Base-by-base conservation (phyloP, 1,284 basidiomycete species). In the Meira nashicola region DNA sequence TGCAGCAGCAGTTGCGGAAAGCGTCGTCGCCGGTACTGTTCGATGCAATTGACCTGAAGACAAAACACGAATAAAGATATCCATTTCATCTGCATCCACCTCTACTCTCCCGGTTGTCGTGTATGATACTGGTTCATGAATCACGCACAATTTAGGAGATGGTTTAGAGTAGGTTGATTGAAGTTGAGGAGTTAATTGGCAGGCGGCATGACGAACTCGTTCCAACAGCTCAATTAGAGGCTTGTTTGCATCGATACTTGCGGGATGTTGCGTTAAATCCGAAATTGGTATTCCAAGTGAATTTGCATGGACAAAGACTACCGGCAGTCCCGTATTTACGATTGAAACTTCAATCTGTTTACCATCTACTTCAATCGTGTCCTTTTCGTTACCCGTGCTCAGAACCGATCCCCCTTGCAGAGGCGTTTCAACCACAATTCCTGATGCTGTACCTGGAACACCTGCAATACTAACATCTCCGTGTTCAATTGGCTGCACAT, bases 111-210 rank as follows among this genome's bases (percentile, higher is more conserved):
- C 66, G 11, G 73, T 74, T 1, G 65, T 70, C 1, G 56, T 59
- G 54, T 77, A 78, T 0, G 62, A 55, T 2, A 52, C 7, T 8
- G 62, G 62, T 0, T 70, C 71, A 39, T 67, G 66, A 19, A 78
- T 63, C 43, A 78, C 64, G 64, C 73, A 74, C 54, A 78, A 69
- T 53, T 78, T 78, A 14, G 76, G 76, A 15, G 71, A 70, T 2
- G 71, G 66, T 0, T 70, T 64, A 39, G 63, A 64, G 21, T 73
- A 60, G 8, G 54, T 64, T 3, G 55, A 46, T 2, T 25, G 15
- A 6, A 74, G 59, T 8, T 28, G 55, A 0, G 68, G 63, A 0
- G 66, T 64, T 2, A 70, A 58, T 5, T 37, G 39, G 1, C 67
- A 65, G 0, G 68, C 65, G 0, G 57, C 63, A 3, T 54, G 57